Evolutionary conservation across 2,329 filamentous ascomycete species (phyloP), one percentile per base, ranked within the genome.

Genomic region (Cercospora zeina): DNA sequence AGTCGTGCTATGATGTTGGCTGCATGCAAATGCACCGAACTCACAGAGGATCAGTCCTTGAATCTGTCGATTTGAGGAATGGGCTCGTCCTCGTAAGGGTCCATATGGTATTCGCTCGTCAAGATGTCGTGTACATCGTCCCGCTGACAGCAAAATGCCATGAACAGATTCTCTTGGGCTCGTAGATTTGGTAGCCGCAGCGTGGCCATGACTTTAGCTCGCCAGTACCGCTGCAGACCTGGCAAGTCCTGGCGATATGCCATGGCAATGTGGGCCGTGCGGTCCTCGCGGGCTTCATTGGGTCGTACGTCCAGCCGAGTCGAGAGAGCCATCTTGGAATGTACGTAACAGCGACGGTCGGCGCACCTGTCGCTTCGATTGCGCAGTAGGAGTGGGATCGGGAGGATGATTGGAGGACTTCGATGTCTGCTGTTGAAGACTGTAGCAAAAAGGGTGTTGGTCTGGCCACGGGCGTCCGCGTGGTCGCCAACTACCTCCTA

Each of bases 271-370:
- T 49, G 42, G 21, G 19, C 42, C 21, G 42, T 49, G 5, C 42
- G 42, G 42, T 49, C 42, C 42, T 49, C 42, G 21, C 42, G 42
- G 42, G 42, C 42, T 49, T 49, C 42, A n/a, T 49, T 13, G 13
- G 42, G 42, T 21, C 14, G 21, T 30, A 54, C 33, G 31, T 36
- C 51, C 33, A 65, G 58, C 59, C 54, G 55, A 57, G 45, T 49
- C 31, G 61, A 58, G 39, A 61, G 45, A 19, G 42, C 13, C 42
- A 49, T 49, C 13, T 54, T 24, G 14, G 21, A 13, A 11, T n/a
- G 3, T 13, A n/a, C 8, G 21, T 4, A 27, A 14, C 3, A 19
- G 11, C 4, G 21, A 49, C 21, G 4, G 21, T 1, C 21, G 6
- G 6, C 10, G 13, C 13, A 49, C 13, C 10, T 14, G 13, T 30